A percentile compares a stretch with the other conserved stretches of the same genome.
phyloP scores from a whole-genome alignment of 169 alveolate genomes.

The Eimeria sp. region DNA sequence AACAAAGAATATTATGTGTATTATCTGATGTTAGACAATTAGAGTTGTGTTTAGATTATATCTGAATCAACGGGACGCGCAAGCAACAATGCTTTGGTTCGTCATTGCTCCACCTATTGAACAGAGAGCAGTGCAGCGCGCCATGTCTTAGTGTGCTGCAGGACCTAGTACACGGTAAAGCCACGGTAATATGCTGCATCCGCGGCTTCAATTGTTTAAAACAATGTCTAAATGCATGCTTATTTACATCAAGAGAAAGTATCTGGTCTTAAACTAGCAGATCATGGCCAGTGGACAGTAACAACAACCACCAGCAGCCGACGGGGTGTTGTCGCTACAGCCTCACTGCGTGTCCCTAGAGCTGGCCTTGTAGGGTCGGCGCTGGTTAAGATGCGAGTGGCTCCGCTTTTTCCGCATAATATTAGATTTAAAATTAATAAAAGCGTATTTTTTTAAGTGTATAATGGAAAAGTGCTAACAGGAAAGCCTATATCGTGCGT shows the following conservation, averaged over 20 bases:
- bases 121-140: no score
- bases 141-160: no score
- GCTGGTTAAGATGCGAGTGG: neutral
- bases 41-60: no score
- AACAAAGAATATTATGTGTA: no score
- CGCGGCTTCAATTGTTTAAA: neutral
- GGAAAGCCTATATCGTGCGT: neutral
- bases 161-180: neutral
- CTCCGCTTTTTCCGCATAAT: no score
- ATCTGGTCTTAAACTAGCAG: neutral
- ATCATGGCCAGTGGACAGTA: neutral
- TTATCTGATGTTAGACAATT: no score
- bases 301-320: neutral
- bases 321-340: neutral
- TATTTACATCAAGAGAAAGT: neutral
- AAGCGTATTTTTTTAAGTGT: neutral
- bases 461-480: neutral
- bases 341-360: constrained; percentile 4
- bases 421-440: neutral
- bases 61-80: no score
- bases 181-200: neutral
- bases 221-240: neutral
- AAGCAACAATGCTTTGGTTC: no score
- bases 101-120: no score
- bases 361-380: neutral